phyloP scores from a whole-genome alignment of 768 basidiomycete genomes.

The Wakefieldia striispora region DNA sequence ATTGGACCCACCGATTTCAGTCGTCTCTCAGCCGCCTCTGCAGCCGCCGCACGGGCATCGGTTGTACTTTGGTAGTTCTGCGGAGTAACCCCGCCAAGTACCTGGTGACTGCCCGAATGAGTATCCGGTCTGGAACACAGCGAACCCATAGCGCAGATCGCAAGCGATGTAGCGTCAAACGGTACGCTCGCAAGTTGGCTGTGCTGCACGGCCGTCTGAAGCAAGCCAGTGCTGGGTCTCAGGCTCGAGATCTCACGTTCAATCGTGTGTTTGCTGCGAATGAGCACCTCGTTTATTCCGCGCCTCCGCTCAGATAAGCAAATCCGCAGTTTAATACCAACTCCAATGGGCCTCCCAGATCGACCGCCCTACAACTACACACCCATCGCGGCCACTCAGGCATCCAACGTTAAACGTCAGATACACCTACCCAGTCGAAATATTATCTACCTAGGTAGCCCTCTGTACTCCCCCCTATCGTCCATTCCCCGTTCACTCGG shows the following conservation, averaged over 20 bases:
- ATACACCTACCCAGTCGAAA: too few relatives aligned
- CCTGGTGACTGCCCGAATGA: slow-evolving; percentile 46
- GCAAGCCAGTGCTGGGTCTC: slow-evolving; percentile 10
- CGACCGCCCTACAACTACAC: too few relatives aligned
- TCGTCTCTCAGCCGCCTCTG: slow-evolving; percentile 62
- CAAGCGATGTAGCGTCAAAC: background rate
- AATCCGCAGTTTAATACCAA: background rate
- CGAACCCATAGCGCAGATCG: slow-evolving; percentile 45
- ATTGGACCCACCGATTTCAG: slow-evolving; percentile 48
- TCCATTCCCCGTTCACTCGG: slow-evolving; percentile 29
- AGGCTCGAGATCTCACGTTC: slow-evolving; percentile 10
- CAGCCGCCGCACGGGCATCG: slow-evolving; percentile 54
- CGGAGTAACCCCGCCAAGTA: slow-evolving; percentile 41
- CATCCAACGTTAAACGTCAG: background rate
- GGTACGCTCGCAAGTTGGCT: background rate
- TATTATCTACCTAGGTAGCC: slow-evolving; percentile 20
- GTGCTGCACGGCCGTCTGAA: background rate
- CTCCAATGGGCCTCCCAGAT: too few relatives aligned
- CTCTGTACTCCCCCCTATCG: slow-evolving; percentile 44
- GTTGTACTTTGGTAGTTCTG: slow-evolving; percentile 26
- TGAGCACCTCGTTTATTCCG: slow-evolving; percentile 22
- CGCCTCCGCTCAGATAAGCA: slow-evolving; percentile 6
- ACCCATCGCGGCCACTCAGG: too few relatives aligned
- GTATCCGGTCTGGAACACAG: slow-evolving; percentile 51
- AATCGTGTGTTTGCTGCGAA: background rate